Conservation (phyloP, 352 stramenopile genomes). For the Hyphochytrium catenoides region DNA sequence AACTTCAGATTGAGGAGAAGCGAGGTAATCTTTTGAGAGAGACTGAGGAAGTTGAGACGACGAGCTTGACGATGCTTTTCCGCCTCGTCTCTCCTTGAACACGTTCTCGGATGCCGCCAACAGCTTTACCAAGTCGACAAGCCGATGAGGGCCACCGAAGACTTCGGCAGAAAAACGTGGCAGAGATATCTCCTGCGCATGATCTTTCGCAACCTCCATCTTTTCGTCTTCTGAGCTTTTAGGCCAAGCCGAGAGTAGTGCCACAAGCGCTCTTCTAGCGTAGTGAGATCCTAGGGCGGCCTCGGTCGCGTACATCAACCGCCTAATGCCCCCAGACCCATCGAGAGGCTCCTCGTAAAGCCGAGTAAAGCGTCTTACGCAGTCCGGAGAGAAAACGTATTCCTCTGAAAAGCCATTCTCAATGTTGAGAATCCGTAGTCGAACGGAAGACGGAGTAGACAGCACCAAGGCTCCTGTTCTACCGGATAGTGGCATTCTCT, state of each 20-base stretch:
- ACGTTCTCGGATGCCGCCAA: constrained; percentile 16
- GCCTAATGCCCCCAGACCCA: constrained; percentile 37
- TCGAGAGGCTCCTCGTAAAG: constrained; percentile 50
- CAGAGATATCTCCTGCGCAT: too few species aligned
- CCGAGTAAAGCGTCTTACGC: constrained; percentile 39
- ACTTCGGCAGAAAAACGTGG: too few species aligned
- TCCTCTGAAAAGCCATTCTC: constrained; percentile 59
- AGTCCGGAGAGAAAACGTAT: constrained; percentile 36
- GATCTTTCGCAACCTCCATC: constrained; percentile 6
- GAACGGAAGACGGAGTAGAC: constrained; percentile 22
- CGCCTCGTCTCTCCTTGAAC: neutral
- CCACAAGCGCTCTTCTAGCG: constrained; percentile 24
- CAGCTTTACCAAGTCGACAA: constrained; percentile 52
- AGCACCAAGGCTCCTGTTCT: constrained; percentile 35
- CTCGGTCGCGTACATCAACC: constrained; percentile 38
- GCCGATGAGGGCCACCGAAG: constrained; percentile 33
- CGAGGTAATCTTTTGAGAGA: constrained; percentile 15
- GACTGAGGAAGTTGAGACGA: constrained; percentile 24
- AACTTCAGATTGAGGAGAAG: too few species aligned
- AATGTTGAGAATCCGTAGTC: constrained; percentile 55
- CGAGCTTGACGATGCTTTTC: constrained; percentile 1
- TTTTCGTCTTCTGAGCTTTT: neutral
- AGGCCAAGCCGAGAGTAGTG: constrained; percentile 12
- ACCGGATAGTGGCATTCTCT: constrained; percentile 27
- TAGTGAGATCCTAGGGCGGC: constrained; percentile 55